Conservation (phyloP, 1,284 basidiomycete genomes). For the Agaricales sp. region DNA sequence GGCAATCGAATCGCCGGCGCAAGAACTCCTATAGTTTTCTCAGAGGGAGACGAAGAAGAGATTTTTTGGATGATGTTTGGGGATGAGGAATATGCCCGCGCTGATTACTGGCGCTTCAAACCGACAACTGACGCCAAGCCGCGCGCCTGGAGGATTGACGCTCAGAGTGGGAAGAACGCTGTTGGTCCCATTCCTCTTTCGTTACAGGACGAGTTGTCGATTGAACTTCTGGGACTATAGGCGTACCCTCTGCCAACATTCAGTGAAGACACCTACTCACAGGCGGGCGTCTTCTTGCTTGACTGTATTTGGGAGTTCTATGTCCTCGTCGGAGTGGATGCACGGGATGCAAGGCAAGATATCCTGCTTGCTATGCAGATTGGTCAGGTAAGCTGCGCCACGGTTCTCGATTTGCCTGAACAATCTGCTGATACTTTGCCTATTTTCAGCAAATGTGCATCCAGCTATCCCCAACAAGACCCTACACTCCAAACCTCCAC, state of each 20-base stretch:
- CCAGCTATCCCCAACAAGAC: conserved; percentile 37
- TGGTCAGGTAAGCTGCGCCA: conserved; percentile 37
- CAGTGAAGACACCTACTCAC: conserved; percentile 8
- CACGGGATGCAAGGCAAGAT: conserved; percentile 43
- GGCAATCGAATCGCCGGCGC: conserved; percentile 34
- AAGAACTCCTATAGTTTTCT: conserved; percentile 35
- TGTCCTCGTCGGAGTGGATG: conserved; percentile 58
- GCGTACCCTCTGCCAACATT: neutral
- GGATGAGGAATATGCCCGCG: conserved; percentile 58
- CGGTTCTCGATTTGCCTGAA: neutral
- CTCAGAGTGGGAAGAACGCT: conserved; percentile 19
- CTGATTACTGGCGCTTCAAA: conserved; percentile 73
- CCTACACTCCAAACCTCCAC: conserved; percentile 63
- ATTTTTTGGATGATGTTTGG: conserved; percentile 80
- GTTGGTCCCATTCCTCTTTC: conserved; percentile 23
- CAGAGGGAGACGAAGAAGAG: conserved; percentile 50
- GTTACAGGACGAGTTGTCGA: too few species aligned
- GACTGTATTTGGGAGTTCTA: conserved; percentile 73
- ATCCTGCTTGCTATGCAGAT: conserved; percentile 50
- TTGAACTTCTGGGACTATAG: neutral
- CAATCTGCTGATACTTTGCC: neutral
- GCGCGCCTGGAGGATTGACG: conserved; percentile 47
- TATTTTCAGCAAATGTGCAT: conserved; percentile 44
- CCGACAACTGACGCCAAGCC: conserved; percentile 29
- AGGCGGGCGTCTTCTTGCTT: conserved; percentile 40